Evolutionary conservation across 2,329 filamentous ascomycete species (phyloP).

Genomic region (Fusarium sp.): DNA sequence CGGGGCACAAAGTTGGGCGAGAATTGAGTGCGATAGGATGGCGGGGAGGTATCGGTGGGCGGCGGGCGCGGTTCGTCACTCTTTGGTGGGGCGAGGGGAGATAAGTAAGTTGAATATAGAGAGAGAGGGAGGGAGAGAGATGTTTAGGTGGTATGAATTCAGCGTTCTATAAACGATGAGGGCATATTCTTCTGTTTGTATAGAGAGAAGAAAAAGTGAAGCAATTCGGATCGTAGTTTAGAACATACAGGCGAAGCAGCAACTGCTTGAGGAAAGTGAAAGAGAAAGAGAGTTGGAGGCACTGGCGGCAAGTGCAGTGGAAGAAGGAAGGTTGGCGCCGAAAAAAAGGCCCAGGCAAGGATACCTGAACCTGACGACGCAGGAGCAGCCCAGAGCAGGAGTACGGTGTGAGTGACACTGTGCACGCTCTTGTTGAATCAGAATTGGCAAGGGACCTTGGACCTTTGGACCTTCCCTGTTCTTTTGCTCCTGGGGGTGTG

Average conservation of each 20-base stretch:
- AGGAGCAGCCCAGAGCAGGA: not conserved
- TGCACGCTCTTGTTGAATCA: conserved; percentile 5
- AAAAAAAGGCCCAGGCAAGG: conserved; percentile 36
- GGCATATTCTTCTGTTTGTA: conserved; percentile 42
- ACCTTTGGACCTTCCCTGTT: not conserved
- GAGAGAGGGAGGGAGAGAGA: not conserved
- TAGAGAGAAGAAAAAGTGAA: conserved; percentile 36
- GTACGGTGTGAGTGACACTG: conserved; percentile 21
- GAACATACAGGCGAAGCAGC: conserved; percentile 41
- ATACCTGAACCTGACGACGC: conserved; percentile 4
- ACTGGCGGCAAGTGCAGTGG: conserved; percentile 30
- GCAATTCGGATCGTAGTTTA: conserved; percentile 44
- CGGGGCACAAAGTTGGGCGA: conserved; percentile 39
- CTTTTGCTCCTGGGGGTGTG: conserved; percentile 20
- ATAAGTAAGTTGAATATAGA: conserved; percentile 2
- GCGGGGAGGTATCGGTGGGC: conserved; percentile 38
- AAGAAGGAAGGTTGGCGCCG: conserved; percentile 36
- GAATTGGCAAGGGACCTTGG: conserved; percentile 12
- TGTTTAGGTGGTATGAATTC: conserved; percentile 34
- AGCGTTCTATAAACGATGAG: conserved; percentile 41
- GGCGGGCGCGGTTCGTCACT: conserved; percentile 35
- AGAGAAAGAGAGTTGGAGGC: conserved; percentile 39
- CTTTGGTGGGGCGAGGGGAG: conserved; percentile 38
- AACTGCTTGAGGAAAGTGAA: conserved; percentile 38
- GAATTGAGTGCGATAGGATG: conserved; percentile 32